Evolutionary conservation across 31 red algal genomes (phyloP), one percentile per base, ranked within the genome.

Genomic region (Asparagopsis taxiformis): DNA sequence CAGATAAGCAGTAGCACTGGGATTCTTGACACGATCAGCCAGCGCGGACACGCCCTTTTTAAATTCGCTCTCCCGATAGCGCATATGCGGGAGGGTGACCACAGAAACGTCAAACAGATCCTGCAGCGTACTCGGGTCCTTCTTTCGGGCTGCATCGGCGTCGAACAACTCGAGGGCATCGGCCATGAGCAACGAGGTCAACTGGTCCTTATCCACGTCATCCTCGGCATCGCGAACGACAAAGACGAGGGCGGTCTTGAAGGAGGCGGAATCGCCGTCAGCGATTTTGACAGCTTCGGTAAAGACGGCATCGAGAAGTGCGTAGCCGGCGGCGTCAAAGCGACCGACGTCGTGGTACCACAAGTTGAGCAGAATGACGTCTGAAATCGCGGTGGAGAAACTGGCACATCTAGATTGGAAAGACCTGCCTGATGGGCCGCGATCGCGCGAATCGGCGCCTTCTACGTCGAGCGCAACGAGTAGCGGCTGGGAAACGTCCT

Each of bases 271-370:
- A 28, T 71, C 75, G 1, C 43, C 38, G 28, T 76, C 68, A 0
- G 25, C 70, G 31, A 21, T 75, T 46, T 86, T 89, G 16, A 64
- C 72, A 49, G 74, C 77, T 59, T 92, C 94, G 11, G 51, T 51
- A 62, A 97, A 81, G 15, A 92, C 80, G 21, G 88, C 83, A 4
- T 77, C 48, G 2, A 97, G 41, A 20, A 84, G 71, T 22, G 62
- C 56, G 51, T 85, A 79, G 31, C 88, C 56, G 19, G 62, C 78
- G 11, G 89, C 70, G 55, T 97, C 89, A 41, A 75, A 76, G 38
- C 94, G 76, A 43, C 91, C 91, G 11, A 99, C 70, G 39, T 99
- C 88, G 43, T 92, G 86, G 51, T 84, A 88, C 91, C 91, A 94
- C 29, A 99, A 33, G 53, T 99, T 99, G 34, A 94, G 22, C 8